phyloP scores from a whole-genome alignment of 2,329 filamentous ascomycete genomes.

The Fusarium cicatricum region DNA sequence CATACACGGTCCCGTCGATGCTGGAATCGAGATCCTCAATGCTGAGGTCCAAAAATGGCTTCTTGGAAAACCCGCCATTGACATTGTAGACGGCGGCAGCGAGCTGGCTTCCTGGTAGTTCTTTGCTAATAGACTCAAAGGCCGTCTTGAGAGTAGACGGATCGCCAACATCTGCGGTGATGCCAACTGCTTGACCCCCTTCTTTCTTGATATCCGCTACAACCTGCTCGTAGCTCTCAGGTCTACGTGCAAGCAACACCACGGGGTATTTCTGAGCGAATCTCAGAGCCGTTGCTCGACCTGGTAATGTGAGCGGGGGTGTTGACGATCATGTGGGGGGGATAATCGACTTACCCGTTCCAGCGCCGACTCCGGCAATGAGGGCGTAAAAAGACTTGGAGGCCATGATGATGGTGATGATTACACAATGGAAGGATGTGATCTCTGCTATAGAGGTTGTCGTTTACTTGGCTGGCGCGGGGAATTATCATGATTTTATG shows the following conservation, averaged over 20 bases:
- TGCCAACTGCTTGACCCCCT: slow-evolving; percentile 75
- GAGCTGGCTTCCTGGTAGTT: slow-evolving; percentile 63
- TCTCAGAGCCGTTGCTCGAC: slow-evolving; percentile 60
- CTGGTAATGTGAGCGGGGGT: slow-evolving; percentile 37
- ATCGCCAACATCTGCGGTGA: slow-evolving; percentile 62
- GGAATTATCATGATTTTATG: background rate
- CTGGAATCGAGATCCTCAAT: slow-evolving; percentile 58
- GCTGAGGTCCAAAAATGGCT: slow-evolving; percentile 66
- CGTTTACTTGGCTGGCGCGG: background rate
- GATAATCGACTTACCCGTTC: slow-evolving; percentile 58
- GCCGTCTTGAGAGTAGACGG: slow-evolving; percentile 60
- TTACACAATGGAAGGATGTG: background rate
- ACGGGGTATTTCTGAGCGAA: slow-evolving; percentile 75
- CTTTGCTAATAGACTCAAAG: slow-evolving; percentile 67
- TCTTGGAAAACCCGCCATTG: slow-evolving; percentile 58
- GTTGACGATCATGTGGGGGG: background rate
- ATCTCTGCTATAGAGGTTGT: background rate
- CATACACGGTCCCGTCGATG: slow-evolving; percentile 60
- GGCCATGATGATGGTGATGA: slow-evolving; percentile 12
- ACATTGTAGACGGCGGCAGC: slow-evolving; percentile 78
- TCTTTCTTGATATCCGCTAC: slow-evolving; percentile 72
- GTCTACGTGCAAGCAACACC: slow-evolving; percentile 75
- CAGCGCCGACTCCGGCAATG: slow-evolving; percentile 76
- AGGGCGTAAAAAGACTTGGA: slow-evolving; percentile 65
- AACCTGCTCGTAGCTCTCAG: slow-evolving; percentile 70